Evolutionary conservation across 257 asterid genomes (phyloP).

Genomic region (Thymus mandschuricus): DNA sequence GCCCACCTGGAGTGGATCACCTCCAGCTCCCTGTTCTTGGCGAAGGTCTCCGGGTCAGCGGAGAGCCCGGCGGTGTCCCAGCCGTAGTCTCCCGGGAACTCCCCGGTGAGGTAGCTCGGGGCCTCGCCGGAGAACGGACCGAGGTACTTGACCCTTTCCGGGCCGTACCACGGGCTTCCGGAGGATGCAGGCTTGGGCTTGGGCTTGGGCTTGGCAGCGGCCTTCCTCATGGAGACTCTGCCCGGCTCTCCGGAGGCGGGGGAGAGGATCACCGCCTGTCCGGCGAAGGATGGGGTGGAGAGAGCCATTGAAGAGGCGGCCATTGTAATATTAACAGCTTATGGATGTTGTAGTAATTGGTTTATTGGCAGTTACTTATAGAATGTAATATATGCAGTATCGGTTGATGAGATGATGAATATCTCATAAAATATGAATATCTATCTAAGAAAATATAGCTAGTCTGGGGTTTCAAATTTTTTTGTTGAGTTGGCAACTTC

Average conservation of each 20-base stretch:
- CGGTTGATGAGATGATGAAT: neutral
- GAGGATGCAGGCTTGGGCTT: conserved; percentile 45
- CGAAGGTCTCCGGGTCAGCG: too few species aligned
- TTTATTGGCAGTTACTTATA: conserved; percentile 8
- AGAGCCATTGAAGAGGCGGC: conserved; percentile 62
- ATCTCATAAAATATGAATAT: conserved; percentile 6
- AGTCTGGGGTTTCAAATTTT: conserved; percentile 27
- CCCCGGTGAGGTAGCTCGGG: conserved; percentile 51
- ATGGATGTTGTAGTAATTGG: conserved; percentile 3
- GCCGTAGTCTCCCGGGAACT: conserved; percentile 38
- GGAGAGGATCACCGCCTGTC: conserved; percentile 44
- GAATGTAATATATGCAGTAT: neutral
- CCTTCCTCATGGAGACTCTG: conserved; percentile 50
- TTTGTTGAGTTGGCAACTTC: conserved; percentile 14
- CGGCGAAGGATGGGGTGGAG: conserved; percentile 57
- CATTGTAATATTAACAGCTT: conserved; percentile 26
- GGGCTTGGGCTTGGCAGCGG: conserved; percentile 36
- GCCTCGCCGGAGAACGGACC: conserved; percentile 55
- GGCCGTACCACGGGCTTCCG: conserved; percentile 54
- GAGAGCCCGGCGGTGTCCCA: too few species aligned
- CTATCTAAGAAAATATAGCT: neutral
- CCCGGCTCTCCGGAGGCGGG: conserved; percentile 41
- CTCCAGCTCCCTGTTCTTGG: too few species aligned
- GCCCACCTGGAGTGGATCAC: too few species aligned
- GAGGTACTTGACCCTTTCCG: conserved; percentile 44